Evolutionary conservation across 345 rosid genomes (phyloP), one percentile per base, ranked within the genome.

Genomic region (Sapria himalayana): DNA sequence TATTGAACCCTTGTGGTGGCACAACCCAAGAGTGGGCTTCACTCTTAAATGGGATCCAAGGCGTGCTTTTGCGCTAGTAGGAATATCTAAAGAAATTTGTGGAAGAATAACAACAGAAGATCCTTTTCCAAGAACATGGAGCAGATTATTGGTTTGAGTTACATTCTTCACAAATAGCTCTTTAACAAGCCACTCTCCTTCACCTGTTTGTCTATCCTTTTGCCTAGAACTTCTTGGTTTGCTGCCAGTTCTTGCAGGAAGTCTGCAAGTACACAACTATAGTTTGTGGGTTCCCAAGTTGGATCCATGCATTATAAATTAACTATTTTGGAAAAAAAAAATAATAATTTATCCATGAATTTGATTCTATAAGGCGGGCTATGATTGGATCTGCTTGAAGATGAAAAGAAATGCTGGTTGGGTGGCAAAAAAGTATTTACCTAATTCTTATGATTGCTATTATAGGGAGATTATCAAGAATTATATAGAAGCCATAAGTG

Each of bases 171-270:
- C 84, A 63, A 89, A 89, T 32, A 61, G 62, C 43, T 77, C 81
- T 68, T 82, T 89, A 55, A 77, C 68, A 62, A 84, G 61, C 15
- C 51, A 70, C 57, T 89, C 95, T 29, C 81, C 93, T 71, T 82
- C 95, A 43, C 80, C 76, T 62, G 66, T 79, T 49, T 63, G 72
- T 81, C 77, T 89, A 45, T 82, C 81, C 58, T 84, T 79, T 60
- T 82, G 60, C 57, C 95, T 70, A 33, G 98, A 82, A 66, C 95
- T 89, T 52, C 91, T 73, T 19, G 95, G 98, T 50, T 76, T 85
- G 33, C 67, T 18, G 45, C 41, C 41, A 49, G 57, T 55, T 57
- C 57, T 58, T 45, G 38, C 19, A 41, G 95, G 85, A 35, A 62
- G 43, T 61, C 95, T 84, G 77, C 57, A 73, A 55, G 27, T 37